Evolutionary conservation across 2,329 filamentous ascomycete genomes (phyloP), one percentile per base, ranked within the genome.

Genomic region (Paracoccidioides brasiliensis): DNA sequence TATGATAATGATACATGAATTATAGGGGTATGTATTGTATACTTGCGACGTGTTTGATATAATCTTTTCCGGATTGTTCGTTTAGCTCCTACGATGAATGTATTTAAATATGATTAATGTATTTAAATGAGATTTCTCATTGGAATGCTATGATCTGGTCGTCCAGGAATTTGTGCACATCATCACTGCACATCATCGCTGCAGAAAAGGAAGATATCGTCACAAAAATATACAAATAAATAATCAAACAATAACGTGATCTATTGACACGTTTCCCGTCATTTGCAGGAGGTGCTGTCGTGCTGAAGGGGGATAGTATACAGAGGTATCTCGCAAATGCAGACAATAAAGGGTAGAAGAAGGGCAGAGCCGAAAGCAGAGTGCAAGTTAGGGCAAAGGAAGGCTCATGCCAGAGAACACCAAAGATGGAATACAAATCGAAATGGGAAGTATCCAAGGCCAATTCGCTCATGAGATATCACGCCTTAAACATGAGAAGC

Each of bases 271-370:
- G 15, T 44, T 48, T 7, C 7, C 1, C 12, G 37, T 12, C 37
- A 38, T 12, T 38, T 7, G 12, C 3, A 12, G 37, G 37, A 12
- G 37, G 7, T 38, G 22, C 43, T 32, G 45, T 15, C 42, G 33
- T 32, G 12, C 22, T 33, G 28, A 32, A 42, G 38, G 38, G 42
- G 7, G 22, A 15, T 40, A 28, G 15, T 28, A 52, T 35, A 52
- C 37, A 52, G 38, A 52, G 50, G 38, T 52, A 43, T 52, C 50
- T 52, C 28, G 50, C 12, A 32, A 52, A 10, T 42, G 35, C 42
- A 52, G 12, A 51, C 22, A n/a, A n/a, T 12, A n/a, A 38, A 50
- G 10, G 8, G 15, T 22, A 38, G 28, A 49, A 50, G 28, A 5
- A 5, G 28, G 2, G 40, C 43, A 40, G 6, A 4, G 7, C 22